Evolutionary conservation across 768 basidiomycete species (phyloP), one percentile per base, ranked within the genome.

Genomic region (Hygrocybe punicea): DNA sequence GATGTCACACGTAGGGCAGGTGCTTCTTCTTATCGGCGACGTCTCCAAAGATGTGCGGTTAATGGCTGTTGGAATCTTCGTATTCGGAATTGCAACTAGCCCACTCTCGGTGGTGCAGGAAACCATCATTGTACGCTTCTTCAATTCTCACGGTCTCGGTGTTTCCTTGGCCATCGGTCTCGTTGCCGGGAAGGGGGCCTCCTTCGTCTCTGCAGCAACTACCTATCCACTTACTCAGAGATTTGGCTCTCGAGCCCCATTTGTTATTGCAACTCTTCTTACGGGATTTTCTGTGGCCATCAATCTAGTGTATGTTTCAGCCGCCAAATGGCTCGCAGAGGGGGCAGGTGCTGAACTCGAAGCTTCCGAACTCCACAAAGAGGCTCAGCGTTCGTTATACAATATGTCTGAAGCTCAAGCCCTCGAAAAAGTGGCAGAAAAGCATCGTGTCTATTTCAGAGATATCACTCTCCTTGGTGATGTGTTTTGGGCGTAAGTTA

Each of bases 21-120:
- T 79, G 36, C 72, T 88, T 25, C 81, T 93, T 14, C 79, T 91
- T 14, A 53, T 83, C 1, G 87, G 87, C n/a, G 83, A 88, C 62
- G 75, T 81, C 5, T 77, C 75, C 47, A 78, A 76, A 21, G 80
- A 77, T 63, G 77, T 91, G n/a, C 80, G 81, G 11, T 53, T 85
- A 23, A 91, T 91, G 87, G 79, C 84, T 3, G 63, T 87, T 19
- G 91, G 91, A 1, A 76, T 93, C 57, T 91, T 91, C 62, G 71
- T 91, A 42, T 92, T 89, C 63, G 91, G 91, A 6, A 73, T 92
- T 2, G 91, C 90, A 3, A 77, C 89, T 44, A 86, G 87, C 61
- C 91, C 91, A 1, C 74, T 93, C 6, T 84, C 89, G 1, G 91
- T 93, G 6, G 84, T 88, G 1, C 91, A 89, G 72, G 91, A 93